Conservation (phyloP, 2,329 filamentous ascomycete genomes). For the Neocucurbitaria cava region DNA sequence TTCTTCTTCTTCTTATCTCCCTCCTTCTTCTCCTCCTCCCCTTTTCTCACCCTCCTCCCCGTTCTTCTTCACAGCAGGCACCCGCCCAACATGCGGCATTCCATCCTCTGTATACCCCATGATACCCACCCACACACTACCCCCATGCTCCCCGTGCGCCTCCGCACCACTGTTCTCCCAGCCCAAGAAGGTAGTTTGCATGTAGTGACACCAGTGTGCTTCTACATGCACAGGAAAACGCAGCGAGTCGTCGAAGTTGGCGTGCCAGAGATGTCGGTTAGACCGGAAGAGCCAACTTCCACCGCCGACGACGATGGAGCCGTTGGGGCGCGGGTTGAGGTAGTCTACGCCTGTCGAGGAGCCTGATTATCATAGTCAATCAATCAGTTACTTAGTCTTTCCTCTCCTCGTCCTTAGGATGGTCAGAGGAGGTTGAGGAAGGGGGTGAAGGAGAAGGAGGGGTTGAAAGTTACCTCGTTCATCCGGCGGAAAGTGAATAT, state of each 20-base stretch:
- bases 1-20: not conserved
- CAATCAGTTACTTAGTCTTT: not conserved
- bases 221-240: constrained; percentile 52
- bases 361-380: too few species aligned
- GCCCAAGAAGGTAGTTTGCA: constrained; percentile 57
- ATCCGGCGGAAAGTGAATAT: constrained; percentile 23
- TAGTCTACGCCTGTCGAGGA: constrained; percentile 12
- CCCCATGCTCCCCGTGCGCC: too few species aligned
- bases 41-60: constrained; percentile 21
- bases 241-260: constrained; percentile 55
- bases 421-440: too few species aligned
- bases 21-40: not conserved
- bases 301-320: constrained; percentile 37
- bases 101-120: constrained; percentile 50
- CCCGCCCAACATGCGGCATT: constrained; percentile 53
- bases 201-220: constrained; percentile 57
- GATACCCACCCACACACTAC: constrained; percentile 55
- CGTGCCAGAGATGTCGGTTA: constrained; percentile 53
- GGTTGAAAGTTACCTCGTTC: not conserved
- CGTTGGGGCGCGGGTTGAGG: constrained; percentile 18
- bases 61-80: constrained; percentile 52
- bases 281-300: constrained; percentile 45
- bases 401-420: not conserved
- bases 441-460: too few species aligned
- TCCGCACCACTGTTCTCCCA: constrained; percentile 56